Base-by-base conservation (phyloP, 805 yeast species). In the Ogataea parapolymorpha region DNA sequence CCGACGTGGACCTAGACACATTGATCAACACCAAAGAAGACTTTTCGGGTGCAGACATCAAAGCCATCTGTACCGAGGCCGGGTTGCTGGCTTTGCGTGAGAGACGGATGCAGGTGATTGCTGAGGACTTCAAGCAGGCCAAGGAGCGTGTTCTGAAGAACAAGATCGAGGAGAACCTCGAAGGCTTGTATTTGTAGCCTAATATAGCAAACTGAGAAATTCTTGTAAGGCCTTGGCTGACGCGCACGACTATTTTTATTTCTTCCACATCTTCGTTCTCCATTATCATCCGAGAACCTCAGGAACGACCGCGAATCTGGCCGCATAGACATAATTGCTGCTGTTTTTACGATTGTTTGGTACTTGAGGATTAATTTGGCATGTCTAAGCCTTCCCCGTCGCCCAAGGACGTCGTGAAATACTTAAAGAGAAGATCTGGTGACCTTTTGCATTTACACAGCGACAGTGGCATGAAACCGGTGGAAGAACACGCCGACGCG, bases 41-140 rank as follows among this genome's bases (percentile, higher is more conserved):
- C 44, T 73, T 93, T 49, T 86, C 96, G 8, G 98, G 98, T 46
- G 98, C 98, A 4, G 98, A 91, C 65, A 93, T 91, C 53, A 91
- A 91, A 69, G 98, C 97, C 42, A 88, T 91, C 49, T 89, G 97
- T 63, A 90, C 98, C 1, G 98, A 91, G 63, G 97, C 98, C 2
- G 98, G 98, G 42, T 74, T 91, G 68, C 76, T 89, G 58, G 98
- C 98, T 1, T 72, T 91, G 60, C 82, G 98, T 66, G 98, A 91
- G 65, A 82, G 98, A 66, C 80, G 98, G 68, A 91, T 91, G 96
- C 95, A 89, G 69, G 98, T 91, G 28, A 87, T 91, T 26, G 93
- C 90, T 22, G 87, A 85, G 47, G 99, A 91, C 62, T 91, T 91
- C 71, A 82, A 85, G 63, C 80, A 81, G 51, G 99, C 96, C 11